These are phyloP conservation scores for Nicotiana noctiflora DNA, from an alignment of 257 asterid species.

Conservation along the genomic window DNA sequence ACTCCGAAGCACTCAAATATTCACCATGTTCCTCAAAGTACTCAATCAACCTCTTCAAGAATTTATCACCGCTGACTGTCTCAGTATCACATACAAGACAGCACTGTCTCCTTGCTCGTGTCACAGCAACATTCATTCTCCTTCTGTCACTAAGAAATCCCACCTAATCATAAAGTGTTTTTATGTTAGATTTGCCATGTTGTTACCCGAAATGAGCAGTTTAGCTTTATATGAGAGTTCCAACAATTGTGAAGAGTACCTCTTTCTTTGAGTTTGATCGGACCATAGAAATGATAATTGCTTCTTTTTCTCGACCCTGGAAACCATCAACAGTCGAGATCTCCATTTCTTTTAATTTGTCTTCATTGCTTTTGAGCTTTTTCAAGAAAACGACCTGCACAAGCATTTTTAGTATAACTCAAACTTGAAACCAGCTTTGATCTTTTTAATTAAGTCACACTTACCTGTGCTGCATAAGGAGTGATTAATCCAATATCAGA, in stretches of 20 bases:
- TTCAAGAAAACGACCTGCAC: constrained; percentile 74
- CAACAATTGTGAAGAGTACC: constrained; percentile 35
- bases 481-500: constrained; percentile 79
- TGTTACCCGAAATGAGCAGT: neutral
- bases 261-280: constrained; percentile 88
- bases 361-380: constrained; percentile 69
- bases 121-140: constrained; percentile 97
- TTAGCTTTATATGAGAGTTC: neutral
- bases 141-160: constrained; percentile 89
- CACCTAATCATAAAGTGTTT: constrained; percentile 45
- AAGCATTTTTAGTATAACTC: neutral
- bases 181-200: neutral
- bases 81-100: constrained; percentile 91
- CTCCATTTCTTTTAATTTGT: constrained; percentile 73
- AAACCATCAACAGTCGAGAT: constrained; percentile 97
- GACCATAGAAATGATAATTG: constrained; percentile 94
- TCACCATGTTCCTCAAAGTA: constrained; percentile 92
- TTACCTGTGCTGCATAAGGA: constrained; percentile 95
- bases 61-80: constrained; percentile 81
- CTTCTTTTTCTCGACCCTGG: constrained; percentile 98
- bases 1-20: constrained; percentile 92
- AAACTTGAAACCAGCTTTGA: neutral
- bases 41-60: constrained; percentile 72
- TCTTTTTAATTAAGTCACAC: neutral
- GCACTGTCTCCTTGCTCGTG: constrained; percentile 94